Conservation (phyloP, 2,329 filamentous ascomycete species). For the Xylaria sp. region DNA sequence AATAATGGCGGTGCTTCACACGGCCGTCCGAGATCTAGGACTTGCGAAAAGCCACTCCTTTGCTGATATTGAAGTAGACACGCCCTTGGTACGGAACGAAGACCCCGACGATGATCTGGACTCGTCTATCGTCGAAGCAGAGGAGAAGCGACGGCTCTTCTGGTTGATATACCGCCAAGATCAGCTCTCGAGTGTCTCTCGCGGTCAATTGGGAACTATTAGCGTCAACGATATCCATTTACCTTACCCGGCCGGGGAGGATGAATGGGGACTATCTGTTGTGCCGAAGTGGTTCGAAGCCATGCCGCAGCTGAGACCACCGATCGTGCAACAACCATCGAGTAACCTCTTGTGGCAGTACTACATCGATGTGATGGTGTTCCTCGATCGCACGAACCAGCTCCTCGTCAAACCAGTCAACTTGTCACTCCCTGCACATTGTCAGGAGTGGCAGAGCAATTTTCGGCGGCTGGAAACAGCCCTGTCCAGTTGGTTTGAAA, state of each 20-base stretch:
- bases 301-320: constrained; percentile 6
- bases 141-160: constrained; percentile 17
- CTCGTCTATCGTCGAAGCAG: constrained; percentile 13
- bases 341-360: constrained; percentile 11
- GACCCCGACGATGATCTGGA: constrained; percentile 18
- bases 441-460: constrained; percentile 14
- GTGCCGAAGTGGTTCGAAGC: constrained; percentile 17
- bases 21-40: constrained; percentile 12
- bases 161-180: constrained; percentile 22
- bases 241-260: constrained; percentile 12
- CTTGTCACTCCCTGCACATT: constrained; percentile 12
- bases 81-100: constrained; percentile 17
- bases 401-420: constrained; percentile 21
- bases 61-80: constrained; percentile 12
- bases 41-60: constrained; percentile 10
- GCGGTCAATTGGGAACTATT: constrained; percentile 10
- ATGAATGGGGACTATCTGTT: constrained; percentile 14
- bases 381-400: constrained; percentile 18
- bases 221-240: constrained; percentile 16
- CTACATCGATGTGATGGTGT: constrained; percentile 21
- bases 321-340: background rate
- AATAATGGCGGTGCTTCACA: constrained; percentile 17
- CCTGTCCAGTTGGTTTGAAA: constrained; percentile 17
- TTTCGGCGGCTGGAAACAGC: constrained; percentile 14
- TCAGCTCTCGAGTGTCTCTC: constrained; percentile 14